Evolutionary conservation across 352 stramenopile species (phyloP), one percentile per base, ranked within the genome.

Genomic region (Globisporangium paroecandrum): DNA sequence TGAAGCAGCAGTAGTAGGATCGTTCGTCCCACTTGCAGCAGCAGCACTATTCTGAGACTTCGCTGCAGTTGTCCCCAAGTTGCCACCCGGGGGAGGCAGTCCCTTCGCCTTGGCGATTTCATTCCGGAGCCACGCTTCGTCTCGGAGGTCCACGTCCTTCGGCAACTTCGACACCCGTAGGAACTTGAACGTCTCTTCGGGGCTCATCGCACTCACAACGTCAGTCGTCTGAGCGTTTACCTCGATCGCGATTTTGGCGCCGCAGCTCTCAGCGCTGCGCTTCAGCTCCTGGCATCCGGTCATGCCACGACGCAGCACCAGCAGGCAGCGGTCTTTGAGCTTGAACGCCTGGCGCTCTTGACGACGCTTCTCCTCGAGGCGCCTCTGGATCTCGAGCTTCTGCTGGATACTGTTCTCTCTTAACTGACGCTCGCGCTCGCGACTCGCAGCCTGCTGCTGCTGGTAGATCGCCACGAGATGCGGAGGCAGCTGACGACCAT

Each of bases 141-240:
- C 75, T 27, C 85, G 85, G 15, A 94, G 67, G 5, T 88, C 82
- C n/a, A 94, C 82, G 55, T 91, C 83, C 8, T 64, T 67, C 47
- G 86, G 86, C 18, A 95, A 70, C 58, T 89, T 91, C 5, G 29
- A 78, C 13, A 91, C 51, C 58, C 87, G 85, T 0, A 95, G 77
- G 84, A 86, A 94, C 62, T 74, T 73, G 32, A 94, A 69, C 24
- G 84, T 91, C 47, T 92, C 84, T 2, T 61, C 67, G 24, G 66
- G 63, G 53, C 66, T 83, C 82, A 93, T 89, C 0, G 73, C 82
- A 61, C 83, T 92, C 41, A 95, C 81, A 57, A 95, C 84, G 58
- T 95, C 88, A 0, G 85, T 95, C 34, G 89, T 69, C 62, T 90
- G 81, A 2, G 84, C 76, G 54, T 87, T 91, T 0, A 95, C 75